Evolutionary conservation across 2,329 filamentous ascomycete genomes (phyloP), one percentile per base, ranked within the genome.

Genomic region (Fusarium sp.): DNA sequence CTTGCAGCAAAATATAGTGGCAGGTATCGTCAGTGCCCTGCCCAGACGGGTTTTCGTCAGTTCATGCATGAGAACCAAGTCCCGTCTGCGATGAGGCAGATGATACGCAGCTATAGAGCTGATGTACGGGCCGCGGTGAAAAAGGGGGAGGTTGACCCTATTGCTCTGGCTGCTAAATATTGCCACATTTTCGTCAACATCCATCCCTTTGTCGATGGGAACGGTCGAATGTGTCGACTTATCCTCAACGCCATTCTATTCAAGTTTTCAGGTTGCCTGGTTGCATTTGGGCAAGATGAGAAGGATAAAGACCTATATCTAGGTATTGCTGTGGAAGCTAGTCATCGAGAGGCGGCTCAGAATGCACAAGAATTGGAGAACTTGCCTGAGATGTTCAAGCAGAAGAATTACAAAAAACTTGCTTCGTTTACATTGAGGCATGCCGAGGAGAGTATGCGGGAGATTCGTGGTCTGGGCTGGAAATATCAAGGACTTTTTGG

Each of bases 191-290:
- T 80, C 43, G 71, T 76, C 35, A 74, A 66, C 17, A 78, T 80
- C 11, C 76, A 80, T 15, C 78, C 77, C 2, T 80, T 80, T 23
- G 57, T 64, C 5, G 76, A 78, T 33, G 77, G 76, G 2, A 80
- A 80, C 27, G 78, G 76, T 1, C 68, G 76, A 5, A 66, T 72
- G 27, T 77, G 73, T 29, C 71, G 77, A 1, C 67, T 80, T 5
- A 51, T 80, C 5, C 50, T 79, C 0, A 80, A 79, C 48, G 63
- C 71, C 2, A 40, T 80, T 2, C 67, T 79, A 1, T n/a, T 78
- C 11, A 76, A 75, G 35, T 78, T 53, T 17, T 48, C 42, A 0
- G 27, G 37, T 5, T 33, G 25, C 13, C 13, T 56, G 4, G 36
- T 39, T 1, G 17, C 35, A 17, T 52, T 56, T 33, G 52, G 35